Evolutionary conservation across 176 grass and related monocot species (phyloP), one percentile per base, ranked within the genome.

Genomic region (Carex myosuroides): DNA sequence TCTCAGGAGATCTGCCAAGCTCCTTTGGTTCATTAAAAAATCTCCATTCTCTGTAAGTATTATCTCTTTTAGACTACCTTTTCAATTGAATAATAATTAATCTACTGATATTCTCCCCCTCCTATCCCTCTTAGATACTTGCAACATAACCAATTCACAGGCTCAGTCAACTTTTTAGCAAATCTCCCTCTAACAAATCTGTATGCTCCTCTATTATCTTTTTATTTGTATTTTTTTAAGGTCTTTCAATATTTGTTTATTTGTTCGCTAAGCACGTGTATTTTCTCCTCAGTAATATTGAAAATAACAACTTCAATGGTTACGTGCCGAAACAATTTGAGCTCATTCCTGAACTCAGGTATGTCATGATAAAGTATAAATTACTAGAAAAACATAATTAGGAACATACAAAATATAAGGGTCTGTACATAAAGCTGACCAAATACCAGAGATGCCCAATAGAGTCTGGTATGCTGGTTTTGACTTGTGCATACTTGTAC

Each of bases 261-360:
- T 55, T 24, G 22, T 76, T 76, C 46, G 53, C 22, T 55, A 76
- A 76, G 20, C 3, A 46, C 21, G 12, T 75, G 2, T 54, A 29
- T 64, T 74, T 29, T 87, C 33, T 29, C 83, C 69, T 32, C 81
- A 97, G 90, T n/a, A 91, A 94, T 73, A 92, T 97, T 80, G 89
- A 90, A 92, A 90, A 92, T 74, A 94, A 97, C 87, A 73, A 88
- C 80, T 97, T 97, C 66, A 94, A 84, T 83, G 92, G 94, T 74
- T 97, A 94, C 84, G 84, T 97, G 71, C 94, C 94, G n/a, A 88
- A 81, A 61, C 64, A 90, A 77, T 94, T 97, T 60, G 82, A 91
- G 85, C 89, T 89, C 73, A 92, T 94, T 88, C 84, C 79, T 62
- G 82, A 97, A 62, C 81, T 94, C 79, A 89, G 90, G 95, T 97